Evolutionary conservation across 352 stramenopile genomes (phyloP), one percentile per base, ranked within the genome.

Genomic region (Elongisporangium prolatum): DNA sequence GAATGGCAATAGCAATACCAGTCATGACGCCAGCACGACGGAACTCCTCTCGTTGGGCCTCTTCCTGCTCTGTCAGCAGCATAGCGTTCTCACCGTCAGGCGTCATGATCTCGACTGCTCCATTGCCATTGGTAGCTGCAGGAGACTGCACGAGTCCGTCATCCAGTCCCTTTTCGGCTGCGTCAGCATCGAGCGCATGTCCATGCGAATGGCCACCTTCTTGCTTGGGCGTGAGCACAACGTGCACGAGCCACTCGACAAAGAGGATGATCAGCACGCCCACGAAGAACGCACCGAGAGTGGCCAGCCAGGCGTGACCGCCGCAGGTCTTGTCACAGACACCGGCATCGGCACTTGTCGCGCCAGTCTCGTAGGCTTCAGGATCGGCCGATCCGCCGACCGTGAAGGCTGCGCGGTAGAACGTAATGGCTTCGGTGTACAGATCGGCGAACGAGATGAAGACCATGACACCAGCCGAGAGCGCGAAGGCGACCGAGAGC

Each of bases 1-100:
- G 97, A 34, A 98, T 97, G 2, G 86, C 93, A 57, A 99, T 98
- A 44, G 92, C 96, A 9, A 98, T 69, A 17, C 94, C 97, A 1
- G 95, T 98, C 59, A 96, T 86, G 4, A 98, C 67, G 54, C 95
- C 93, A 57, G 95, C 92, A 17, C 80, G 77, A 21, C 86, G 74
- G 54, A 95, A 88, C 22, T 84, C 68, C 11, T 77, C 57, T 60
- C 86, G 80, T 17, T 61, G 55, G 34, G 61, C 63, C 5, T 38
- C 54, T 3, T 65, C 24, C 10, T 73, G 55, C 20, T 65, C 56
- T 18, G 63, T 54, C 4, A 64, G 59, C 21, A 74, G 64, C 8
- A 51, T 61, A 0, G 59, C 25, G 2, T 47, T 37, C 47, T 74
- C 67, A 9, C 51, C 49, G 20, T 24, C 69, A 4, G 74, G 76